Percentiles rank a stretch among this genome's conserved stretches.
Conservation (phyloP, 2,329 filamentous ascomycete genomes). For the Endothia cerciana region DNA sequence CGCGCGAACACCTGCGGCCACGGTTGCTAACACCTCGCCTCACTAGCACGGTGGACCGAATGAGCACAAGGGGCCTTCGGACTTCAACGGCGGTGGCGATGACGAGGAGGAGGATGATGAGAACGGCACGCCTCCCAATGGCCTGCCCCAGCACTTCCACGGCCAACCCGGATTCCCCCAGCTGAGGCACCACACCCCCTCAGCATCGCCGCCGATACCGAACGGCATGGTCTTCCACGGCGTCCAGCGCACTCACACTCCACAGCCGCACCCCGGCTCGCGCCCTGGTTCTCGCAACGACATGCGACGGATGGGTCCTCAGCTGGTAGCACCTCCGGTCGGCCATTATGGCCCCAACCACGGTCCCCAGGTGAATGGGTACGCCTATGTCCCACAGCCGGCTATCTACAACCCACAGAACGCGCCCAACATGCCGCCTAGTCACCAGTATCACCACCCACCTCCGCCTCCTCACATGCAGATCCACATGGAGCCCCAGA, state of each 20-base stretch:
- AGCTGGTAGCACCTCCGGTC: conserved; percentile 68
- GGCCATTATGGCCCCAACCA: conserved; percentile 54
- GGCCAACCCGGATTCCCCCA: conserved; percentile 75
- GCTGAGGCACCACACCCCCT: conserved; percentile 80
- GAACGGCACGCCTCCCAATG: conserved; percentile 72
- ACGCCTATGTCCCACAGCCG: conserved; percentile 83
- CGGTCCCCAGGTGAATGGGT: conserved; percentile 61
- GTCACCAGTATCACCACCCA: conserved; percentile 44
- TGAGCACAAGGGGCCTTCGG: conserved; percentile 92
- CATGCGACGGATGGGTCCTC: conserved; percentile 73
- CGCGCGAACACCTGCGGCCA: conserved; percentile 28
- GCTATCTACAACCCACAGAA: conserved; percentile 78
- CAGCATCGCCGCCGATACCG: conserved; percentile 83
- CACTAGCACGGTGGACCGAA: conserved; percentile 84
- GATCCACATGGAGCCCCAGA: conserved; percentile 70
- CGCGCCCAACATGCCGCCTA: conserved; percentile 46
- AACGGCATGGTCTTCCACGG: conserved; percentile 70
- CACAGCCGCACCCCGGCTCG: conserved; percentile 76
- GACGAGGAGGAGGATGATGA: conserved; percentile 83
- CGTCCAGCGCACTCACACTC: conserved; percentile 73
- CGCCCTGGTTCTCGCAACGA: conserved; percentile 81
- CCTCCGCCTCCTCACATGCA: conserved; percentile 58
- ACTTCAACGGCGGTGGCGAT: conserved; percentile 87
- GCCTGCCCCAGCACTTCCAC: conserved; percentile 73
- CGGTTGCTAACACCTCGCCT: conserved; percentile 5